Base-by-base conservation (phyloP, 2,329 filamentous ascomycete species). In the Trichophyton mentagrophytes region DNA sequence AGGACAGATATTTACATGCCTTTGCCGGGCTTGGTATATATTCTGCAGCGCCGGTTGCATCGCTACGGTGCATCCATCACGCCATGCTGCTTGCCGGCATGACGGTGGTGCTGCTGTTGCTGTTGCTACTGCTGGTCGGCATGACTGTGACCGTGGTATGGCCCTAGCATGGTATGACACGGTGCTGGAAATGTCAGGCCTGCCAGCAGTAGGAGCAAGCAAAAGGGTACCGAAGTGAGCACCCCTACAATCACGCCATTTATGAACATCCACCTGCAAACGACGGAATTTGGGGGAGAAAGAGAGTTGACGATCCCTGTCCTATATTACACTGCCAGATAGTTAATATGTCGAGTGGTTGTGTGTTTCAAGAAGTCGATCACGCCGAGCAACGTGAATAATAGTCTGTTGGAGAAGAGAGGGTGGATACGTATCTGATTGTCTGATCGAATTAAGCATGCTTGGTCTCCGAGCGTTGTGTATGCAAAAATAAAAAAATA, bases 231-330 rank as follows among this genome's bases (percentile, higher is more conserved):
- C 11, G 6, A 44, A 8, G n/a, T 53, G 30, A 13, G 30, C n/a
- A 53, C 8, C 49, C 49, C 49, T 53, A 53, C 49, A 8, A 53
- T 53, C 49, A 53, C 49, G 49, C 49, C 49, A 53, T 53, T 53
- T 33, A 6, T 17, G 22, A 33, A n/a, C 25, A 53, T 53, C 49
- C 27, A 53, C 22, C 27, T 53, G 49, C 49, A 22, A 13, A 33
- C 27, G n/a, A 20, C n/a, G 22, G 17, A 38, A 3, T 38, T 47
- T 47, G 44, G 40, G 40, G 40, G 40, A n/a, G 8, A 47, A 20
- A 17, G n/a, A 47, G 44, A 7, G n/a, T 20, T 11, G n/a, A 20
- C 25, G 11, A 47, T 11, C 44, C 44, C 17, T 47, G 44, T 25
- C 27, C 44, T 20, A 47, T 47, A 47, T 20, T 7, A 47, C 9